Conservation (phyloP, 1,284 basidiomycete genomes). For the Puccinia sorghi region DNA sequence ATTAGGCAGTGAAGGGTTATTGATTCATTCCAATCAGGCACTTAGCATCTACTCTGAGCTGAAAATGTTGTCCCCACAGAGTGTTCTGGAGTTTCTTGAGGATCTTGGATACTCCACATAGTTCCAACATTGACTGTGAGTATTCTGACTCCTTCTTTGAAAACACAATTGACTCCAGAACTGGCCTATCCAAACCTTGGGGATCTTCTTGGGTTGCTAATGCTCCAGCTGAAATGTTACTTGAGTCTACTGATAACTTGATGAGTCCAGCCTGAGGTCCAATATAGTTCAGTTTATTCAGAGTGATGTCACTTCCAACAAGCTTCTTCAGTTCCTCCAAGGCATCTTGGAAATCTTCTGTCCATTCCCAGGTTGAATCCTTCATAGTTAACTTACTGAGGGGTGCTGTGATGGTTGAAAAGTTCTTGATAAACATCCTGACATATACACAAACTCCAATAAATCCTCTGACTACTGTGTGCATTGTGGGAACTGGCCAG, state of each 20-base stretch:
- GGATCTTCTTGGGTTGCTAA: background rate
- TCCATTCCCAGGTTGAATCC: background rate
- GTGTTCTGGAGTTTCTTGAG: constrained; percentile 7
- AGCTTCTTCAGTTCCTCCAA: background rate
- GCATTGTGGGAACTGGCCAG: constrained; percentile 4
- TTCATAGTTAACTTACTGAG: background rate
- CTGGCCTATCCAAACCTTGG: background rate
- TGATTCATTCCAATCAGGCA: constrained; percentile 7
- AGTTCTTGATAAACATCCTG: constrained; percentile 8
- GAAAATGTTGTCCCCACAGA: constrained; percentile 12
- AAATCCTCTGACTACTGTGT: constrained; percentile 12
- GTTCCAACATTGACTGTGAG: constrained; percentile 6
- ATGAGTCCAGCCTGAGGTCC: constrained; percentile 5
- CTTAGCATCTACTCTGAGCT: background rate
- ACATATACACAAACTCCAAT: constrained; percentile 17
- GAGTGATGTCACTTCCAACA: background rate
- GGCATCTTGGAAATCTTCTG: background rate
- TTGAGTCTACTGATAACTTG: constrained; percentile 22
- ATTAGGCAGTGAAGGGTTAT: constrained; percentile 4
- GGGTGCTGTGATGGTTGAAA: background rate
- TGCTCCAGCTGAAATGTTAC: background rate
- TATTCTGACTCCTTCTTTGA: background rate
- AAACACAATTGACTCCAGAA: background rate
- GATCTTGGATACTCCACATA: constrained; percentile 6
- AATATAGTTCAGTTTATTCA: background rate